A percentile compares a stretch with the other conserved stretches of the same genome.
Conservation (phyloP, 345 rosid genomes). For the Lenwebbia sp. region DNA sequence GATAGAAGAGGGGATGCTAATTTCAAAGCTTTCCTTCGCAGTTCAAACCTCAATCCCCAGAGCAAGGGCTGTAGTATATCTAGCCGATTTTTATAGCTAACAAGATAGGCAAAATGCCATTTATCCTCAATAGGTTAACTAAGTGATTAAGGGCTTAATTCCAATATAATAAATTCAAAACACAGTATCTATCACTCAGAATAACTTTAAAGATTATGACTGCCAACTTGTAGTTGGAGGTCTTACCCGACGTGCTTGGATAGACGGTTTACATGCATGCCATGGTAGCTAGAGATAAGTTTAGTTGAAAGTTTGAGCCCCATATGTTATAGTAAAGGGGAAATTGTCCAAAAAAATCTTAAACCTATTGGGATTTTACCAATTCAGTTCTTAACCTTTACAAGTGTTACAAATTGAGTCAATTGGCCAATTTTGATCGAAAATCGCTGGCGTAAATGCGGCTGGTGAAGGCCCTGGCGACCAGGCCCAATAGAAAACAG, state of each 20-base stretch:
- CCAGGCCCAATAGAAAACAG: too few relatives aligned
- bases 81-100: too few relatives aligned
- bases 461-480: neutral
- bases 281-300: neutral
- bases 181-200: too few relatives aligned
- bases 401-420: too few relatives aligned
- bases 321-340: neutral
- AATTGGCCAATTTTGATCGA: accelerated
- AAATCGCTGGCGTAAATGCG: accelerated
- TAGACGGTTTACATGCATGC: neutral
- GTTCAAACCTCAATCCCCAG: neutral
- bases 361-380: too few relatives aligned
- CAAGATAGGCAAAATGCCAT: neutral
- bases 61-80: neutral
- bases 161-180: too few relatives aligned
- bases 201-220: too few relatives aligned
- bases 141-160: neutral
- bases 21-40: neutral
- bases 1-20: neutral
- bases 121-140: neutral
- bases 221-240: too few relatives aligned
- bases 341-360: neutral
- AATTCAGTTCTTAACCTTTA: too few relatives aligned
- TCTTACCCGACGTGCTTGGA: neutral
- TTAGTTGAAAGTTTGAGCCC: too few relatives aligned